Evolutionary conservation across 2,329 filamentous ascomycete species (phyloP).

Genomic region (Cryphonectria naterciae): DNA sequence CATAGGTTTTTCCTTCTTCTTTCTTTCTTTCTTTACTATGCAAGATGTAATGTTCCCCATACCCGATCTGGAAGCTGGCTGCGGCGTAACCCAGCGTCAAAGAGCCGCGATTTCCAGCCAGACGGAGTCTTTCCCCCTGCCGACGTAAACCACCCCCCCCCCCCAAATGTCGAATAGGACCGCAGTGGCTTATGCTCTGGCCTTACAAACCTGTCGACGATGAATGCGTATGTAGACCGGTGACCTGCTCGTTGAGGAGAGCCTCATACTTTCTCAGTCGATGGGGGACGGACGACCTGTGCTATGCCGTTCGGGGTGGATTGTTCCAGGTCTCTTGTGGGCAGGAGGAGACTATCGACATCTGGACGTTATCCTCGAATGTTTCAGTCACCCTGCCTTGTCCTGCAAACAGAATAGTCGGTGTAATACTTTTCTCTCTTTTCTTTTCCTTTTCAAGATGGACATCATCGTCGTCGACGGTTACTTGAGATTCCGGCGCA

Average conservation of each 20-base stretch:
- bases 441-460: not conserved
- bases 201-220: slow-evolving; percentile 4
- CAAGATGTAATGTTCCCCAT: not conserved
- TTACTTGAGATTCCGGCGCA: not conserved
- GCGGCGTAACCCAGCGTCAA: not conserved
- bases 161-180: too few species aligned
- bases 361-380: not conserved
- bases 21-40: not conserved
- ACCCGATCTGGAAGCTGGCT: slow-evolving; percentile 14
- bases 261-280: not conserved
- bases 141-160: not conserved
- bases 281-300: too few species aligned
- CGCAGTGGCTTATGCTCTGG: not conserved
- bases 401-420: not conserved
- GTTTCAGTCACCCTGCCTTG: not conserved
- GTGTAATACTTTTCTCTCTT: too few species aligned
- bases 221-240: not conserved
- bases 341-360: slow-evolving; percentile 3
- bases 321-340: slow-evolving; percentile 7
- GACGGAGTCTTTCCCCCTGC: slow-evolving; percentile 1
- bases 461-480: not conserved
- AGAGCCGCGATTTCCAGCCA: slow-evolving; percentile 13
- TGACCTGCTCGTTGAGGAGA: slow-evolving; percentile 9
- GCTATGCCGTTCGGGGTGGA: not conserved
- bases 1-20: not conserved